Evolutionary conservation across 2,329 filamentous ascomycete species (phyloP).

Genomic region (Thermothelomyces thermophilus): DNA sequence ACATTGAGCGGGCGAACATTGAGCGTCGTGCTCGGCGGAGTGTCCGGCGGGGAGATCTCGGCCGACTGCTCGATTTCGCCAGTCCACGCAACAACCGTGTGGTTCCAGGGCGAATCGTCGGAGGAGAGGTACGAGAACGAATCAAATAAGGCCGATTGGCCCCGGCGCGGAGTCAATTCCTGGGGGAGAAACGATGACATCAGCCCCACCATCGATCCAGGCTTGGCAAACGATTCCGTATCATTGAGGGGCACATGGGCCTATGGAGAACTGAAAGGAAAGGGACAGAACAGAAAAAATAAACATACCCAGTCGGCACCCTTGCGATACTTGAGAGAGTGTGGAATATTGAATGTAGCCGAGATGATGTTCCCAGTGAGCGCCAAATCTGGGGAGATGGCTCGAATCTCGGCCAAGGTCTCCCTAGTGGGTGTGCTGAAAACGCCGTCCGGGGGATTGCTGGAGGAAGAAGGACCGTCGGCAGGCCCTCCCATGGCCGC

Average conservation of each 20-base stretch:
- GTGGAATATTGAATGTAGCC: slow-evolving; percentile 57
- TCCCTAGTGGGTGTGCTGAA: slow-evolving; percentile 30
- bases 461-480: background rate
- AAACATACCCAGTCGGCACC: slow-evolving; percentile 54
- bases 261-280: background rate
- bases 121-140: slow-evolving; percentile 84
- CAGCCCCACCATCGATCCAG: slow-evolving; percentile 22
- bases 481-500: slow-evolving; percentile 31
- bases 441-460: background rate
- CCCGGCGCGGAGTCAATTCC: slow-evolving; percentile 70
- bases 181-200: slow-evolving; percentile 32
- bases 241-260: background rate
- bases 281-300: background rate
- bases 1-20: slow-evolving; percentile 57
- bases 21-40: slow-evolving; percentile 44
- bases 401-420: slow-evolving; percentile 49
- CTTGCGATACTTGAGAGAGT: slow-evolving; percentile 52
- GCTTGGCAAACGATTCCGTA: slow-evolving; percentile 12
- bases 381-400: slow-evolving; percentile 49
- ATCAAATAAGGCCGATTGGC: slow-evolving; percentile 88
- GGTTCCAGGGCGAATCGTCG: slow-evolving; percentile 77
- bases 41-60: slow-evolving; percentile 42
- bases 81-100: slow-evolving; percentile 91
- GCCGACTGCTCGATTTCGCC: slow-evolving; percentile 64
- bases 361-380: slow-evolving; percentile 62